Percentiles rank a stretch among this genome's conserved stretches.
These are phyloP conservation scores for Hypericum perforatum DNA, from an alignment of 345 rosid species.

Conservation along the genomic window DNA sequence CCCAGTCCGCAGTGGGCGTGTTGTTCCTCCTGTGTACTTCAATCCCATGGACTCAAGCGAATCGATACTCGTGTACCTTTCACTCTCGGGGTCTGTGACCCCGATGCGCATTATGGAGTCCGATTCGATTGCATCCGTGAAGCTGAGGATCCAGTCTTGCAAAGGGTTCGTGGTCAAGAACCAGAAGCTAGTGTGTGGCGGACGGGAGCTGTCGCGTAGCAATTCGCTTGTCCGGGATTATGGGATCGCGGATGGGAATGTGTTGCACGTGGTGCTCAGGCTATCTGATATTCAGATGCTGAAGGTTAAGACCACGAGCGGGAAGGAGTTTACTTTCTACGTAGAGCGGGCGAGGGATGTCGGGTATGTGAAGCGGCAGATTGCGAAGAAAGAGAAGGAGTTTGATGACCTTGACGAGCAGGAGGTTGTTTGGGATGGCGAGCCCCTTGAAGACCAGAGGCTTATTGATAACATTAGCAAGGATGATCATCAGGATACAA, in stretches of 20 bases:
- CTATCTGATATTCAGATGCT: conserved; percentile 61
- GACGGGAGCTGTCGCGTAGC: conserved; percentile 49
- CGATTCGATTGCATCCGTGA: conserved; percentile 66
- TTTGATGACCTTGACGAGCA: conserved; percentile 37
- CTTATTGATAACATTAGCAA: conserved; percentile 54
- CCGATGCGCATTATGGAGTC: conserved; percentile 57
- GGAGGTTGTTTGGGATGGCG: conserved; percentile 57
- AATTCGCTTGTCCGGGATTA: conserved; percentile 40
- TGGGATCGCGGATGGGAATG: conserved; percentile 51
- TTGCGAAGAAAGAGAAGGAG: conserved; percentile 40
- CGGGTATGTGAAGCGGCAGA: conserved; percentile 66
- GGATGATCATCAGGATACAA: conserved; percentile 26
- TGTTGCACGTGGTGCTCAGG: conserved; percentile 56
- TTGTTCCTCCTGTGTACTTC: conserved; percentile 17
- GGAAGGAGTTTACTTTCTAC: conserved; percentile 51
- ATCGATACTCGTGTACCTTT: conserved; percentile 47
- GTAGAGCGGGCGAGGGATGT: conserved; percentile 59
- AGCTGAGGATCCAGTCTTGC: conserved; percentile 59
- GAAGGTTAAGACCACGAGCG: conserved; percentile 46
- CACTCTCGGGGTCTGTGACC: conserved; percentile 46
- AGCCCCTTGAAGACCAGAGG: conserved; percentile 74
- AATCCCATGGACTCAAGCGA: conserved; percentile 25
- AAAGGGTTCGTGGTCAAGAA: conserved; percentile 55
- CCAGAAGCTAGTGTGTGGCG: conserved; percentile 55
- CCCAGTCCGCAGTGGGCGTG: conserved; percentile 34